Evolutionary conservation across 1,284 basidiomycete species (phyloP), one percentile per base, ranked within the genome.

Genomic region (Hymenochaete sp.): DNA sequence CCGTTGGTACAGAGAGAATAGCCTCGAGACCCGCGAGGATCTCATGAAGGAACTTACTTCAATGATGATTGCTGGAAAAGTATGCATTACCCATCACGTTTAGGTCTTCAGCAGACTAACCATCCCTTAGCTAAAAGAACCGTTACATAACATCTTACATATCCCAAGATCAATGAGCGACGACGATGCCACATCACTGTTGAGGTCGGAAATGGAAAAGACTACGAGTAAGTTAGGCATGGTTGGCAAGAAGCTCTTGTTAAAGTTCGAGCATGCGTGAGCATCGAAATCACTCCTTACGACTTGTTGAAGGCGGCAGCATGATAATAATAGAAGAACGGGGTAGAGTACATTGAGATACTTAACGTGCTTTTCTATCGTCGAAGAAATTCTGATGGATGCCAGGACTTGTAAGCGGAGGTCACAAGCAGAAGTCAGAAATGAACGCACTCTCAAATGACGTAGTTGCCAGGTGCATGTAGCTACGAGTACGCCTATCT

Each of bases 391-490:
- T 72, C 87, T 90, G 54, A 45, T 16, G 16, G 21, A 35, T 5
- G 13, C 32, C 14, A 19, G 14, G 21, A 35, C 28, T 31, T 31
- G 21, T n/a, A 35, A 35, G 5, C n/a, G n/a, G n/a, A 37, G 8
- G 18, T 33, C 38, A n/a, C 26, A 42, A 39, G 14, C 4, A 41
- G 19, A 25, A 33, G 41, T 21, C 44, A 50, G 44, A 42, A 31
- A 25, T 18, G 28, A 13, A 65, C 78, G 60, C 57, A 90, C 91
- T 70, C 80, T 89, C 50, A 98, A 69, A 72, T 97, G 90, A 57
- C 85, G 71, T 63, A 97, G 70, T 64, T 98, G 95, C 93, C 95
- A 98, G 22, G 75, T 70, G 56, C 90, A 97, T 1, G 93, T 93
- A 14, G 66, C 76, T 37, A 98, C 61, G 41, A 99, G 67, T 3